These are phyloP conservation scores for Penicillium paneum DNA, from an alignment of 2,329 filamentous ascomycete species.

Conservation along the genomic window DNA sequence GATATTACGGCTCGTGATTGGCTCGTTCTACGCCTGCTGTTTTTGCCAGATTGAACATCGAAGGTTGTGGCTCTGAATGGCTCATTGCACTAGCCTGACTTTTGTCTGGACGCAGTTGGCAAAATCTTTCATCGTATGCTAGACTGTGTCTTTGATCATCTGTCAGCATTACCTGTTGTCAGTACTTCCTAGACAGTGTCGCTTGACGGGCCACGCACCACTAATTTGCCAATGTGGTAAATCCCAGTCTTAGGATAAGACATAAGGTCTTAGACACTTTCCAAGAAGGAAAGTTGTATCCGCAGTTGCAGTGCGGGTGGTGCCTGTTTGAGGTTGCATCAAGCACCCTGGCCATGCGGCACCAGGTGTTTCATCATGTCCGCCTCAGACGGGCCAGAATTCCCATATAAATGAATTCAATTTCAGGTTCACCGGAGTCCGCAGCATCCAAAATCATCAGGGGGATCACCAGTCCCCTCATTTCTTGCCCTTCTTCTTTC, in stretches of 20 bases:
- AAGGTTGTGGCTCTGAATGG: constrained; percentile 44
- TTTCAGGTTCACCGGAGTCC: neutral
- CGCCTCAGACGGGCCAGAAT: neutral
- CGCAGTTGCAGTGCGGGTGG: neutral
- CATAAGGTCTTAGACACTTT: neutral
- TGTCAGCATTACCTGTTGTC: neutral
- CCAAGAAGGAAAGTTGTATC: neutral
- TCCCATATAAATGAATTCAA: neutral
- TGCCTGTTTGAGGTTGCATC: constrained; percentile 7
- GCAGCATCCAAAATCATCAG: neutral
- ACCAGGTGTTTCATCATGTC: neutral
- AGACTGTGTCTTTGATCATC: constrained; percentile 45
- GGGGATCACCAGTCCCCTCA: constrained; percentile 16
- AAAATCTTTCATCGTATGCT: constrained; percentile 37
- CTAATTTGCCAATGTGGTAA: neutral
- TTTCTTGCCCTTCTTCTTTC: constrained; percentile 53
- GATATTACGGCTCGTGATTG: too few relatives aligned
- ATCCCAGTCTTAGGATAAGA: neutral
- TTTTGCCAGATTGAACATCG: constrained; percentile 20
- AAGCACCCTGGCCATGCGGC: neutral
- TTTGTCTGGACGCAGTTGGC: constrained; percentile 31
- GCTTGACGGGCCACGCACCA: neutral
- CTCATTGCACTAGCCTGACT: constrained; percentile 38
- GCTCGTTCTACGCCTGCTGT: constrained; percentile 6
- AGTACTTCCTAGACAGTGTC: neutral